These are phyloP conservation scores for Zychaea mexicana DNA, from an alignment of 371 early-diverging fungal genomes.

Conservation along the genomic window DNA sequence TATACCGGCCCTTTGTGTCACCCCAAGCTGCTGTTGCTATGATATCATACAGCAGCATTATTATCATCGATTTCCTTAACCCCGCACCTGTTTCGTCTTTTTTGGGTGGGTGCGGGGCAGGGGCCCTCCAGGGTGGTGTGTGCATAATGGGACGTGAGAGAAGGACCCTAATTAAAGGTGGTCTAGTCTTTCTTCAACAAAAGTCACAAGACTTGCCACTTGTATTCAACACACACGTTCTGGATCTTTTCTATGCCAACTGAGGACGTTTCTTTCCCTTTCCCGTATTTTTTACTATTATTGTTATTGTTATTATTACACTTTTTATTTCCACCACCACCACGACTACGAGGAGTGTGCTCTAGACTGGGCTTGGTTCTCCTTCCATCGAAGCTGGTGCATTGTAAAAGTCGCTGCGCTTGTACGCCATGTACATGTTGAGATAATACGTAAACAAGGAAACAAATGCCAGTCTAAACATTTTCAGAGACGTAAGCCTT, in stretches of 20 bases:
- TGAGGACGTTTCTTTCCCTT: neutral
- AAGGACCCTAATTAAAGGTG: neutral
- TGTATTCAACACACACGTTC: neutral
- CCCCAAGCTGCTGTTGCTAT: neutral
- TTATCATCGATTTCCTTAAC: too few relatives aligned
- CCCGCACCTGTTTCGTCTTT: neutral
- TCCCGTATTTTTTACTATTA: too few relatives aligned
- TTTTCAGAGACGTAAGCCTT: too few relatives aligned
- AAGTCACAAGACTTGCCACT: neutral
- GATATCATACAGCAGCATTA: neutral
- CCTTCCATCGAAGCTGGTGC: neutral
- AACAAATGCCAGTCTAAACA: slow-evolving; percentile 34
- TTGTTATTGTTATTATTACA: too few relatives aligned
- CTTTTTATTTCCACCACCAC: too few relatives aligned
- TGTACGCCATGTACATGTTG: slow-evolving; percentile 37
- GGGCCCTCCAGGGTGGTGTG: neutral
- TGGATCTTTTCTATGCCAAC: slow-evolving; percentile 2
- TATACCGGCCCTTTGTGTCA: neutral
- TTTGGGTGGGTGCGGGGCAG: neutral
- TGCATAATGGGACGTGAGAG: neutral
- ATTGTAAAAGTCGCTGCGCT: slow-evolving; percentile 3
- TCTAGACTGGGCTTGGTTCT: neutral
- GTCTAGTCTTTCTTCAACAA: neutral
- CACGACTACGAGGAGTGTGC: too few relatives aligned
- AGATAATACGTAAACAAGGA: slow-evolving; percentile 45